Percentiles rank a stretch among this genome's conserved stretches.
Evolutionary conservation across 2,329 filamentous ascomycete species (phyloP).

Genomic region (Pseudocercospora macadamiae): DNA sequence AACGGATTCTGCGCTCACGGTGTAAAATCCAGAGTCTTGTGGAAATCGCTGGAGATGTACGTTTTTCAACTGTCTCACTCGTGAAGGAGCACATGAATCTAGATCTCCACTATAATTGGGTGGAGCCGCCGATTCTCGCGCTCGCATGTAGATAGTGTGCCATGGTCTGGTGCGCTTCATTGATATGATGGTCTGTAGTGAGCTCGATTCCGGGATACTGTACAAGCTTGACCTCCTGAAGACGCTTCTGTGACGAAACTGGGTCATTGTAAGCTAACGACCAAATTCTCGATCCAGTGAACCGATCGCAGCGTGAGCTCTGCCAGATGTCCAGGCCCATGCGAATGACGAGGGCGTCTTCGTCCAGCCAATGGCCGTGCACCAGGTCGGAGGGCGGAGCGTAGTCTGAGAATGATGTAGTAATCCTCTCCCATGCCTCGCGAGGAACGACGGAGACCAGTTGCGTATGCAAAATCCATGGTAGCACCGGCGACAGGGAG

Average conservation of each 20-base stretch:
- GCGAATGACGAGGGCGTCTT: neutral
- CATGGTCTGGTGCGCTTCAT: neutral
- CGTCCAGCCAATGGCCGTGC: neutral
- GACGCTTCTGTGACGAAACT: neutral
- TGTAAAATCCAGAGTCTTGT: too few species aligned
- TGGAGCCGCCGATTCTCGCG: too few species aligned
- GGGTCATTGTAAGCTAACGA: slow-evolving; percentile 16
- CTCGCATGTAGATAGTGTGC: neutral
- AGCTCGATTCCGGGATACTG: neutral
- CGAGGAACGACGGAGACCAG: neutral
- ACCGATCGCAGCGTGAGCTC: neutral
- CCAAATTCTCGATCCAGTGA: neutral
- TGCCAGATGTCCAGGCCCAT: neutral
- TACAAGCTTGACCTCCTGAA: neutral
- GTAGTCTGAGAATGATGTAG: neutral
- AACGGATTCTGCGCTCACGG: too few species aligned
- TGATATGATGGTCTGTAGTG: neutral
- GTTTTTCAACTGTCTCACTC: too few species aligned
- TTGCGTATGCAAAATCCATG: neutral
- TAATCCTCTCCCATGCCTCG: neutral
- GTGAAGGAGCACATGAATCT: too few species aligned
- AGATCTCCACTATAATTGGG: too few species aligned
- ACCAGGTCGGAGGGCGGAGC: neutral
- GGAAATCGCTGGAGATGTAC: too few species aligned
- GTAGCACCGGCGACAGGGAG: neutral